Evolutionary conservation across 2,329 filamentous ascomycete genomes (phyloP).

Genomic region (Pseudogymnoascus sp.): DNA sequence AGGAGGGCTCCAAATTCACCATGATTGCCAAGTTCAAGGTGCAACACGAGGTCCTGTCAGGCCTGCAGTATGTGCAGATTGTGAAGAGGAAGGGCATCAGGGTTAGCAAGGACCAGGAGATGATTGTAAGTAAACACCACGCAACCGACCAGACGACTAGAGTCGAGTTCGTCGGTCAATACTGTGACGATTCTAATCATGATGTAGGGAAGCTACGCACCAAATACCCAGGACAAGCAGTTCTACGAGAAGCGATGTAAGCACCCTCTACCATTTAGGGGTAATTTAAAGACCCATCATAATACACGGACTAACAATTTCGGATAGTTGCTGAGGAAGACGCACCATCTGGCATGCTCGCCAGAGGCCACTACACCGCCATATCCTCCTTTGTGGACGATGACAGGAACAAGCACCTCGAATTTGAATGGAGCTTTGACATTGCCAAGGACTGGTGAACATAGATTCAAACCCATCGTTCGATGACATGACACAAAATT

Average conservation of each 20-base stretch:
- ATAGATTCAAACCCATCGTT: neutral
- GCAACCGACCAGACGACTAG: neutral
- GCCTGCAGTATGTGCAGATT: slow-evolving; percentile 90
- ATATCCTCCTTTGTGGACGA: slow-evolving; percentile 90
- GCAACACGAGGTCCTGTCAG: slow-evolving; percentile 91
- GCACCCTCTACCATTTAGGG: slow-evolving; percentile 28
- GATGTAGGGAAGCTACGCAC: slow-evolving; percentile 76
- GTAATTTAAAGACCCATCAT: neutral
- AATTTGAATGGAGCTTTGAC: slow-evolving; percentile 94
- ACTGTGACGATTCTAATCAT: neutral
- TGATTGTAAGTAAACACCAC: slow-evolving; percentile 65
- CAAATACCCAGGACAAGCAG: slow-evolving; percentile 80
- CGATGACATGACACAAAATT: neutral
- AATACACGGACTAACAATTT: slow-evolving; percentile 5
- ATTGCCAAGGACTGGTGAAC: slow-evolving; percentile 90
- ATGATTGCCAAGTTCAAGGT: slow-evolving; percentile 95
- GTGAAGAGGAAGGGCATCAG: slow-evolving; percentile 83
- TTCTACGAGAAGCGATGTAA: slow-evolving; percentile 87
- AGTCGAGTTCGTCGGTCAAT: neutral
- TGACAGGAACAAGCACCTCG: slow-evolving; percentile 80
- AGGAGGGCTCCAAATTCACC: slow-evolving; percentile 87
- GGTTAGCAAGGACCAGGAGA: slow-evolving; percentile 90
- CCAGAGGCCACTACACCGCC: slow-evolving; percentile 83
- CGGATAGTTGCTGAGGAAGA: slow-evolving; percentile 78
- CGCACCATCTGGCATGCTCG: slow-evolving; percentile 83